Percentiles rank a stretch among this genome's conserved stretches.
These are phyloP conservation scores for Aspergillus amoenus DNA, from an alignment of 2,329 filamentous ascomycete genomes.

Conservation along the genomic window DNA sequence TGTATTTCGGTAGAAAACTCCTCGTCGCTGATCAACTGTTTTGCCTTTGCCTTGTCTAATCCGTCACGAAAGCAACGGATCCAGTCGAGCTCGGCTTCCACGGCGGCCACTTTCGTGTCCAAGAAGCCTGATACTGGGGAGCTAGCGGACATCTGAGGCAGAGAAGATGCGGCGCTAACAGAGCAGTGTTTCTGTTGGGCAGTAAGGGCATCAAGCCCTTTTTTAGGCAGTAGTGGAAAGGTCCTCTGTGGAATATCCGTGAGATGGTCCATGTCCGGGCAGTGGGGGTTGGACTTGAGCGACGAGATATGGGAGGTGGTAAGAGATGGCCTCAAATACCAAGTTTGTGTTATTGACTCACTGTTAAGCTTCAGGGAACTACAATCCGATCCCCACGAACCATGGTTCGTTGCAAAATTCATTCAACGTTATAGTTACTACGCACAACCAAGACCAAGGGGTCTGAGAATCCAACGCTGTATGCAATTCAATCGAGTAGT, in stretches of 20 bases:
- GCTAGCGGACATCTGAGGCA: not conserved
- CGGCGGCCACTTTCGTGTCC: not conserved
- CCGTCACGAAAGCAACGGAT: not conserved
- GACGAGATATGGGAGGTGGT: not conserved
- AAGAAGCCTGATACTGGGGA: not conserved
- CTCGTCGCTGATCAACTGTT: not conserved
- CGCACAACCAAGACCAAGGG: no score
- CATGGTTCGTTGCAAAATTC: no score
- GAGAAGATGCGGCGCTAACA: not conserved
- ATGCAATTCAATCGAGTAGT: slow-evolving; percentile 3
- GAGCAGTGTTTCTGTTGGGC: no score
- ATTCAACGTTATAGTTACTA: no score
- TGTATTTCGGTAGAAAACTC: not conserved
- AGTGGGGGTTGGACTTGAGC: no score
- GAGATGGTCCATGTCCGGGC: no score
- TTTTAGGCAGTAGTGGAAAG: no score
- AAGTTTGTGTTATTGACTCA: no score
- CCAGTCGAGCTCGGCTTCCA: not conserved
- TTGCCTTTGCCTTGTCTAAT: not conserved
- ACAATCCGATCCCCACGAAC: no score
- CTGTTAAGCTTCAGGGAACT: no score
- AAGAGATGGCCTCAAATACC: not conserved
- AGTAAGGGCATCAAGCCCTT: no score
- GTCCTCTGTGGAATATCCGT: no score
- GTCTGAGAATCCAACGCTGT: not conserved